These are phyloP conservation scores for Aureobasidium vineae DNA, from an alignment of 2,329 filamentous ascomycete genomes.

Conservation along the genomic window DNA sequence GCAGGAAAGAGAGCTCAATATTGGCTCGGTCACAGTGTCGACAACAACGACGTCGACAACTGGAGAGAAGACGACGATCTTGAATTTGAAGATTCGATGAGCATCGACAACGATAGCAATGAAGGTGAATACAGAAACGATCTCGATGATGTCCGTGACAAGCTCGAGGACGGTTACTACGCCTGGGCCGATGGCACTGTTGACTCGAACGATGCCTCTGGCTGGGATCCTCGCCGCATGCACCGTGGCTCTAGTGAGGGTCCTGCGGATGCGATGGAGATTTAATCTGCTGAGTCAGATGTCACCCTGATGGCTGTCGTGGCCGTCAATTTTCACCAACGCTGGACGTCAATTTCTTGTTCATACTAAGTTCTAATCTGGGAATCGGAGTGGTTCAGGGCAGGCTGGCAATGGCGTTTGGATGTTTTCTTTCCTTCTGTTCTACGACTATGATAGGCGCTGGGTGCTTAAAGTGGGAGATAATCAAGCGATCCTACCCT, in stretches of 20 bases:
- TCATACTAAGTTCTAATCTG: constrained; percentile 20
- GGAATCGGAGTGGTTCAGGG: not conserved
- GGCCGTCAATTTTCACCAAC: constrained; percentile 3
- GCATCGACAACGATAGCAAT: constrained; percentile 32
- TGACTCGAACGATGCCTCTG: constrained; percentile 32
- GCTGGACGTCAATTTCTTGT: constrained; percentile 23
- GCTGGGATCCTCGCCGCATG: constrained; percentile 25
- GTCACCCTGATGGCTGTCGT: not conserved
- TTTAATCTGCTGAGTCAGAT: constrained; percentile 22
- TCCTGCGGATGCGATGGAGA: constrained; percentile 30
- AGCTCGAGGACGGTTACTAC: constrained; percentile 37
- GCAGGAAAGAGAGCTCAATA: constrained; percentile 80
- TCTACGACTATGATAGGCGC: constrained; percentile 1
- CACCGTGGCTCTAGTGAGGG: constrained; percentile 29
- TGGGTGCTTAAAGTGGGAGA: constrained; percentile 14
- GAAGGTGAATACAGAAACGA: constrained; percentile 38
- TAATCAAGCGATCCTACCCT: constrained; percentile 6
- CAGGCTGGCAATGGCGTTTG: constrained; percentile 10
- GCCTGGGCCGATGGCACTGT: constrained; percentile 31
- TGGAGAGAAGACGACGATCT: constrained; percentile 37
- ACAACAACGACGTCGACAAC: constrained; percentile 26
- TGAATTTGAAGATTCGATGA: constrained; percentile 31
- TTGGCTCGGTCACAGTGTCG: constrained; percentile 70
- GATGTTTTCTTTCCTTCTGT: not conserved
- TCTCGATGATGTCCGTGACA: constrained; percentile 39